A percentile compares a stretch with the other conserved stretches of the same genome.
Evolutionary conservation across 768 basidiomycete species (phyloP).

Genomic region (Psilocybe cubensis): DNA sequence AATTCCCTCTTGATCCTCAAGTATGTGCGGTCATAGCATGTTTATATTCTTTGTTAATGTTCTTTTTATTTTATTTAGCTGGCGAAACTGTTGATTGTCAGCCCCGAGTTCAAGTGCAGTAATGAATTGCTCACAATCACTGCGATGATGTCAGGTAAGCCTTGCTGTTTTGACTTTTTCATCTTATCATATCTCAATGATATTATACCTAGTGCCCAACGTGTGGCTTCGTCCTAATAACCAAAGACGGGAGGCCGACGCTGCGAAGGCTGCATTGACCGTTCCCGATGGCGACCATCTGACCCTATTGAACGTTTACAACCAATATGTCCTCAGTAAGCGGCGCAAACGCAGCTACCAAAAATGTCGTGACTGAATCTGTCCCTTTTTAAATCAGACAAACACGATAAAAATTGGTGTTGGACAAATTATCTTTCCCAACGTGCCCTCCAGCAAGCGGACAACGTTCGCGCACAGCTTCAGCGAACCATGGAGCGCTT

Average conservation of each 20-base stretch:
- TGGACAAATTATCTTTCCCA: constrained; percentile 88
- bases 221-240: constrained; percentile 93
- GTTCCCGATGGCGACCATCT: constrained; percentile 98
- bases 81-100: constrained; percentile 92
- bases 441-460: constrained; percentile 85
- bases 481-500: constrained; percentile 90
- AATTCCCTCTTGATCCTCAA: constrained; percentile 99
- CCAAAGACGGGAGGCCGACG: constrained; percentile 88
- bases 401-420: constrained; percentile 83
- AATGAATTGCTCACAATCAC: constrained; percentile 95
- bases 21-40: constrained; percentile 38
- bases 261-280: constrained; percentile 84
- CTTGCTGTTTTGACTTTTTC: background rate
- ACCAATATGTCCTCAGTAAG: constrained; percentile 85
- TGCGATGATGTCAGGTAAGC: constrained; percentile 91
- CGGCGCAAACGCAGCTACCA: background rate
- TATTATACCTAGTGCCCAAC: constrained; percentile 68
- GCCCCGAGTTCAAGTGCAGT: constrained; percentile 94
- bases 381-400: constrained; percentile 49
- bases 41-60: background rate
- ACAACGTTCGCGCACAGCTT: constrained; percentile 91
- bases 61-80: constrained; percentile 45
- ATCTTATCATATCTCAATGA: background rate
- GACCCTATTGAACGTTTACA: constrained; percentile 93
- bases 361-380: background rate